These are phyloP conservation scores for Cicer judaicum DNA, from an alignment of 306 rosid genomes.

Conservation along the genomic window DNA sequence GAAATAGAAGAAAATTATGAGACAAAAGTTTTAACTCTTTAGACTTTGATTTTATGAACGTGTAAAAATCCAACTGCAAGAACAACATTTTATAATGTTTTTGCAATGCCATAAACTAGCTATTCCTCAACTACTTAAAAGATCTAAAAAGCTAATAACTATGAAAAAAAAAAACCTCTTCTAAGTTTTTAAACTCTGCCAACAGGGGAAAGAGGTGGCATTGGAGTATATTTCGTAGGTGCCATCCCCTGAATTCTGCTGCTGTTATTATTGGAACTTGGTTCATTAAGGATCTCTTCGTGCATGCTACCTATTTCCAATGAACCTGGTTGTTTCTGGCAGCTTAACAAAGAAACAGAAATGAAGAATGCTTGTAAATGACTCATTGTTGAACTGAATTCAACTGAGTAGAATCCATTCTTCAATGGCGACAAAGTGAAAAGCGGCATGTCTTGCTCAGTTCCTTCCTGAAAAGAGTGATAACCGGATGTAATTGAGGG, in stretches of 20 bases:
- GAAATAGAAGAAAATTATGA: background rate
- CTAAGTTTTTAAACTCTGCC: constrained; percentile 72
- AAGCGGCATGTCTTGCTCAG: constrained; percentile 54
- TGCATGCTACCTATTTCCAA: constrained; percentile 45
- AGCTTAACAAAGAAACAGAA: constrained; percentile 61
- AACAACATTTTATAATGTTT: constrained; percentile 37
- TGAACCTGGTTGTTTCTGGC: constrained; percentile 55
- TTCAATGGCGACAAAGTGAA: constrained; percentile 68
- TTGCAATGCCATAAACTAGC: constrained; percentile 43
- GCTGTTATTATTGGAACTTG: constrained; percentile 43
- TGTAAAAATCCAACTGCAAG: constrained; percentile 29
- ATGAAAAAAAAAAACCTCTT: constrained; percentile 12
- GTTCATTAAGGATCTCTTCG: constrained; percentile 51
- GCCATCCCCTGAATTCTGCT: constrained; percentile 50
- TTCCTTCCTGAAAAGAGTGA: constrained; percentile 66
- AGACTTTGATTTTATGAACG: background rate
- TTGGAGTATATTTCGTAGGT: constrained; percentile 64
- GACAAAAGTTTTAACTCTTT: constrained; percentile 16
- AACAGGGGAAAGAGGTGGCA: constrained; percentile 88
- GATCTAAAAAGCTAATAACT: constrained; percentile 46
- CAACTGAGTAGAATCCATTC: constrained; percentile 70
- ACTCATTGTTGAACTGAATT: constrained; percentile 68
- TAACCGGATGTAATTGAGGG: constrained; percentile 38
- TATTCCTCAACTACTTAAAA: constrained; percentile 42
- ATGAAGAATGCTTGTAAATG: constrained; percentile 84